Conservation (phyloP, 1,284 basidiomycete species). For the Coniferiporia sulphurascens region DNA sequence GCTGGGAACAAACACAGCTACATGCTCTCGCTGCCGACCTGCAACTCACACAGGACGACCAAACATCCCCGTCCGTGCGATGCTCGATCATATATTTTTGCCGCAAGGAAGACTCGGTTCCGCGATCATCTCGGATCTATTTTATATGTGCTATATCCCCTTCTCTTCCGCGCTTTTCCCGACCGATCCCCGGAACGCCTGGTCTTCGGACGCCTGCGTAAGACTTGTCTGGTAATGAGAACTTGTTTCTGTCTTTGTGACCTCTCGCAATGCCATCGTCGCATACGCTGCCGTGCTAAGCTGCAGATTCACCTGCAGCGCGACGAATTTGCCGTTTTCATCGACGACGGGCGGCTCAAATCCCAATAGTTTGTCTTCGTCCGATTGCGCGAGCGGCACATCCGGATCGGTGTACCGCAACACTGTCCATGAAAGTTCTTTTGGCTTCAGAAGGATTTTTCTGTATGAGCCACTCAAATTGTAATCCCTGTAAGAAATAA, state of each 20-base stretch:
- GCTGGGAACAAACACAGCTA: background rate
- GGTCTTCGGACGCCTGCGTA: conserved; percentile 80
- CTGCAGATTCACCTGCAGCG: conserved; percentile 75
- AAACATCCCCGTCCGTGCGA: background rate
- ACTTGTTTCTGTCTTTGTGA: conserved; percentile 90
- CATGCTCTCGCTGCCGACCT: background rate
- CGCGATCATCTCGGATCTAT: conserved; percentile 18
- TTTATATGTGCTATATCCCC: conserved; percentile 23
- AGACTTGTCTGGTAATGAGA: conserved; percentile 80
- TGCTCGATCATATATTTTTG: background rate
- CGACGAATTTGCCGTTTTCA: conserved; percentile 76
- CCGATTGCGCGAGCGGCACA: conserved; percentile 85
- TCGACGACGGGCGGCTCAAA: conserved; percentile 65
- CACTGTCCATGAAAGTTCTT: conserved; percentile 74
- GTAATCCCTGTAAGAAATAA: conserved; percentile 64
- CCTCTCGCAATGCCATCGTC: conserved; percentile 92
- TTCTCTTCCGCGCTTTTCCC: conserved; percentile 29
- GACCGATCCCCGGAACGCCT: conserved; percentile 59
- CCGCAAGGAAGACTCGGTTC: background rate
- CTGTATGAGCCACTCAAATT: conserved; percentile 91
- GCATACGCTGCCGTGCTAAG: conserved; percentile 89
- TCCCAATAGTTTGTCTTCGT: conserved; percentile 87
- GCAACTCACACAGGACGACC: too few species aligned
- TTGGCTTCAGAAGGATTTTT: conserved; percentile 83
- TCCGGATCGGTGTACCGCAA: conserved; percentile 92